Evolutionary conservation across 495 filamentous ascomycete species (phyloP), one percentile per base, ranked within the genome.

Genomic region (Parathielavia hyrcaniae): DNA sequence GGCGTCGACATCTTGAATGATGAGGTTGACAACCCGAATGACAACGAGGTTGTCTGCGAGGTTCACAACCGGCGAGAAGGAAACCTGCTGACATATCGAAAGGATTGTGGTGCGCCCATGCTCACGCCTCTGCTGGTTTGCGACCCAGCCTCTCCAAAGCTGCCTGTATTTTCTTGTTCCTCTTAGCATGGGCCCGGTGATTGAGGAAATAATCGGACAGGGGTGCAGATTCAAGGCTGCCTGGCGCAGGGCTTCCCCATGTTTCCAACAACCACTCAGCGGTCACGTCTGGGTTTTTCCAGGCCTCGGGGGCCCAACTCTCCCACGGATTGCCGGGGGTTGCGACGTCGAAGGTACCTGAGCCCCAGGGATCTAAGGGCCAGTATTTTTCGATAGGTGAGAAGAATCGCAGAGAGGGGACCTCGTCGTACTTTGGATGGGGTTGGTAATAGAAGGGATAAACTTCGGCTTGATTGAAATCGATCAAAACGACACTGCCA

Each of bases 211-310:
- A 19, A 0, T 43, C 10, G 8, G 38, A 8, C 40, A 54, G 2
- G 26, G 39, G 52, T 12, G 1, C 4, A 11, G 45, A 54, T 14
- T 45, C n/a, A n/a, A n/a, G n/a, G n/a, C n/a, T 54, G 40, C n/a
- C 26, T 2, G 30, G 40, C 8, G 52, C 2, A 14, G 40, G 10
- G 17, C n/a, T 17, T 45, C 20, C 11, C 52, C 52, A 54, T 13
- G 52, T 54, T 8, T 54, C 8, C 38, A 54, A 44, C 12, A 54
- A 16, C 52, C 52, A 54, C 30, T 35, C 39, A 12, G 52, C 52
- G 2, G 17, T 26, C 4, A 34, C 7, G 8, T 54, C 52, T 45
- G 2, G 1, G 26, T 54, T 35, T 8, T 16, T n/a, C 52, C 52
- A 54, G 4, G 26, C 16, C 9, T 32, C 40, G 3, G 52, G 52